These are phyloP conservation scores for Coemansia brasiliensis DNA, from an alignment of 192 early-diverging fungal species.

Conservation along the genomic window DNA sequence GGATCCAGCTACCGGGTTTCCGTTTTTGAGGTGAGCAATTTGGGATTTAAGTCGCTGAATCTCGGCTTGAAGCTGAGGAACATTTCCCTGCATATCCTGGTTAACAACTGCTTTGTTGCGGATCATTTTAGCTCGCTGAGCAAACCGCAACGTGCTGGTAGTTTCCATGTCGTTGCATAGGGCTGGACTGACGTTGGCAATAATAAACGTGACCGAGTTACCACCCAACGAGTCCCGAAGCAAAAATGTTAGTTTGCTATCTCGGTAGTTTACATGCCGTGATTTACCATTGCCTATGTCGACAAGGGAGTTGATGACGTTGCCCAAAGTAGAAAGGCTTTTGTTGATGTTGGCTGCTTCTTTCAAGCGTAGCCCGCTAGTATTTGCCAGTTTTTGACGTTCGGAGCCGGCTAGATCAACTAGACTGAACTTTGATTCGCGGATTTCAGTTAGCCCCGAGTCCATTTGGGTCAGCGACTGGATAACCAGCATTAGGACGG, in stretches of 20 bases:
- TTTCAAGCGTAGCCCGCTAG: slow-evolving; percentile 65
- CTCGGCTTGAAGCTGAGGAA: slow-evolving; percentile 63
- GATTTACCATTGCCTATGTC: slow-evolving; percentile 61
- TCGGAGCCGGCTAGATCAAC: slow-evolving; percentile 83
- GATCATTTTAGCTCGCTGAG: slow-evolving; percentile 70
- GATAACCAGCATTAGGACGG: slow-evolving; percentile 75
- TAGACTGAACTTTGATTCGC: slow-evolving; percentile 69
- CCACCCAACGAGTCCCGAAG: slow-evolving; percentile 70
- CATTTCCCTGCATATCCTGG: slow-evolving; percentile 65
- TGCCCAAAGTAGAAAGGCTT: slow-evolving; percentile 72
- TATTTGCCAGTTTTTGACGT: slow-evolving; percentile 65
- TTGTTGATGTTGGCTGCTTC: slow-evolving; percentile 86
- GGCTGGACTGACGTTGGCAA: slow-evolving; percentile 62
- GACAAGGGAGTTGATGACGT: slow-evolving; percentile 82
- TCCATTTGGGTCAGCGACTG: slow-evolving; percentile 61
- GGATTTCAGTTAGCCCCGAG: slow-evolving; percentile 59
- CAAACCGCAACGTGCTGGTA: slow-evolving; percentile 66
- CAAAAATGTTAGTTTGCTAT: slow-evolving; percentile 69
- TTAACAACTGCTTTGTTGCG: slow-evolving; percentile 72
- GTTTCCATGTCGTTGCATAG: slow-evolving; percentile 61
- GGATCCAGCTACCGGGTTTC: background rate
- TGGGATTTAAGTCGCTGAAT: slow-evolving; percentile 60
- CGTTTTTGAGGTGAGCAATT: slow-evolving; percentile 23
- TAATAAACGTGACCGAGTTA: slow-evolving; percentile 68
- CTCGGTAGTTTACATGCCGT: slow-evolving; percentile 67